These are phyloP conservation scores for Ganoderma boninense DNA, from an alignment of 1,284 basidiomycete genomes.

Conservation along the genomic window DNA sequence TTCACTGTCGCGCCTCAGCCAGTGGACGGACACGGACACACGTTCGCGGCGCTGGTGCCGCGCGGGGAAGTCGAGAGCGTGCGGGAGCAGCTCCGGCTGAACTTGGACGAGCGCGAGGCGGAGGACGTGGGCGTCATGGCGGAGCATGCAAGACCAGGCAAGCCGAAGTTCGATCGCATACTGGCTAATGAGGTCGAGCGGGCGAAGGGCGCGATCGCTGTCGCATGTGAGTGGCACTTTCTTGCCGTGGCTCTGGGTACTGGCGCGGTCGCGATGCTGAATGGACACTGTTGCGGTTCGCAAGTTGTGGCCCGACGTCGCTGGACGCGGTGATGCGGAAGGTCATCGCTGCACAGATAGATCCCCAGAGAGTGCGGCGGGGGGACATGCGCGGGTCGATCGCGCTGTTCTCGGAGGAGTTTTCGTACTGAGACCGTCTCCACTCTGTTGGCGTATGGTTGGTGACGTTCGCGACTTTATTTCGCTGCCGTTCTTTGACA, in stretches of 20 bases:
- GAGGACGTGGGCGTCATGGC: constrained; percentile 72
- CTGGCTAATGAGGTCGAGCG: constrained; percentile 71
- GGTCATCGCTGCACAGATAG: constrained; percentile 69
- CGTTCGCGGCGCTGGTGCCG: constrained; percentile 39
- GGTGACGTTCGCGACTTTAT: neutral
- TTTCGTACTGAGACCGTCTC: constrained; percentile 54
- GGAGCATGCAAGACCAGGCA: constrained; percentile 77
- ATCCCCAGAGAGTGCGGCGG: constrained; percentile 58
- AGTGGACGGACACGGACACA: constrained; percentile 42
- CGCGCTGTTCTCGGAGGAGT: constrained; percentile 73
- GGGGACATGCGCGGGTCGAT: constrained; percentile 74
- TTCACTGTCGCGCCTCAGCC: constrained; percentile 35
- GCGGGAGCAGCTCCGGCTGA: constrained; percentile 50
- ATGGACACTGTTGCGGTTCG: neutral
- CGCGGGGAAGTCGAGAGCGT: constrained; percentile 34
- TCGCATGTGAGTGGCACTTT: constrained; percentile 70
- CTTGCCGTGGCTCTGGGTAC: constrained; percentile 1
- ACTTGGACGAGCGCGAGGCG: constrained; percentile 73
- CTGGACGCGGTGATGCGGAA: constrained; percentile 79
- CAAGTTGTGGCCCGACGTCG: constrained; percentile 80
- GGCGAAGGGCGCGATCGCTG: constrained; percentile 66
- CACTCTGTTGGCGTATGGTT: neutral
- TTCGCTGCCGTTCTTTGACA: neutral
- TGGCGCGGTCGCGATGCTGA: constrained; percentile 2
- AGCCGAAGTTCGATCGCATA: constrained; percentile 76